Conservation (phyloP, 441 rosid genomes). For the Sinapis alba region DNA sequence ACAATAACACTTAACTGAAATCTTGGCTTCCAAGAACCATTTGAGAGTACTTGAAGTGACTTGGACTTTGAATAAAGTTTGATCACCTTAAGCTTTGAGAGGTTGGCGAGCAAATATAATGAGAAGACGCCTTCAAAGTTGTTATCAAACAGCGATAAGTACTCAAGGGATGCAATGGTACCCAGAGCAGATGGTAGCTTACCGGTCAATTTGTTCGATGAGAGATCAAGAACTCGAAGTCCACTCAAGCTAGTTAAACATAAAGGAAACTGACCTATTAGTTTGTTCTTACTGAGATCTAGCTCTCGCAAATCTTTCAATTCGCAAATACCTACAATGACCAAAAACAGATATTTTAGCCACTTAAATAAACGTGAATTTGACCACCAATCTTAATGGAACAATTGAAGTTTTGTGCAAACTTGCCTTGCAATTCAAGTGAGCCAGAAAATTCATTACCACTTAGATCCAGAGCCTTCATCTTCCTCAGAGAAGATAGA, state of each 20-base stretch:
- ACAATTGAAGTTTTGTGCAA: background rate
- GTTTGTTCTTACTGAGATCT: background rate
- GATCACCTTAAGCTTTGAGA: background rate
- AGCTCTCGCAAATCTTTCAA: background rate
- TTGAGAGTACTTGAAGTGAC: background rate
- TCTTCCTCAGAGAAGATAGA: background rate
- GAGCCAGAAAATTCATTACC: background rate
- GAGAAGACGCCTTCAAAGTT: background rate
- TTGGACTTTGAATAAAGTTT: background rate
- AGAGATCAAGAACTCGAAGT: background rate
- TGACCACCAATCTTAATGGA: background rate
- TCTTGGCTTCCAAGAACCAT: background rate
- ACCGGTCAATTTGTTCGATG: background rate
- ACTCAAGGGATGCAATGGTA: background rate
- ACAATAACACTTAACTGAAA: background rate
- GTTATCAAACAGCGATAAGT: background rate
- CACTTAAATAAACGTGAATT: background rate
- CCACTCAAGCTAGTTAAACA: background rate
- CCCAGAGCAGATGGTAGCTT: background rate
- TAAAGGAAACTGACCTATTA: background rate
- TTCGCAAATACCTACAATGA: background rate
- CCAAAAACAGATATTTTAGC: no score
- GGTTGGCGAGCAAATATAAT: background rate
- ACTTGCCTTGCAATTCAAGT: slow-evolving; percentile 4
- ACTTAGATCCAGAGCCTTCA: slow-evolving; percentile 7